A percentile compares a stretch with the other conserved stretches of the same genome.
These are phyloP conservation scores for Zymoseptoria passerinii DNA, from an alignment of 2,329 filamentous ascomycete genomes.

Conservation along the genomic window DNA sequence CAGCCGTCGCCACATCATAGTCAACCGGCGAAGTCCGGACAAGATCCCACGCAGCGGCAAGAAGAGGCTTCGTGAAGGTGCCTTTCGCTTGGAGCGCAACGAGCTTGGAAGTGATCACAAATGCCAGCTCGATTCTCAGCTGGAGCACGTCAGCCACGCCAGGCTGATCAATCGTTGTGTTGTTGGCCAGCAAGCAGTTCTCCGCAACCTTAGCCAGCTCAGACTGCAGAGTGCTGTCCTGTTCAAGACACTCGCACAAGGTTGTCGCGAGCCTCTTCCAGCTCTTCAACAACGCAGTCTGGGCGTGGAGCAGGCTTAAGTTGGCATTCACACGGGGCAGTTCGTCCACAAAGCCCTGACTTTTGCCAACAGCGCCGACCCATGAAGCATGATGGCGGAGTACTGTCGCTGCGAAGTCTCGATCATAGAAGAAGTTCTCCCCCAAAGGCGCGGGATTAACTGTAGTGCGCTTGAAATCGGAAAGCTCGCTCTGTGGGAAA, in stretches of 20 bases:
- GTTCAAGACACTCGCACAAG: conserved; percentile 56
- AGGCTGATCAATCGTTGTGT: conserved; percentile 61
- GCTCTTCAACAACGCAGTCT: conserved; percentile 75
- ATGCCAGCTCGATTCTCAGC: conserved; percentile 68
- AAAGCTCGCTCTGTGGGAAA: conserved; percentile 65
- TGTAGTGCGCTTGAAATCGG: conserved; percentile 69
- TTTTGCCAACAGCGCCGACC: conserved; percentile 47
- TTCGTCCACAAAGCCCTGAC: conserved; percentile 69
- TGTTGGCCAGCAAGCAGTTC: conserved; percentile 72
- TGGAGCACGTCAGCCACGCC: conserved; percentile 75
- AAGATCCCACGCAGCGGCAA: conserved; percentile 53
- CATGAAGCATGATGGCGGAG: conserved; percentile 71
- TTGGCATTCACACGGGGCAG: conserved; percentile 84
- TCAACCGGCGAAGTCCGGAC: conserved; percentile 47
- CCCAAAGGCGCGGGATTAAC: conserved; percentile 50
- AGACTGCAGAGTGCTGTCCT: conserved; percentile 51
- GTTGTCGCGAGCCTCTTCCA: conserved; percentile 87
- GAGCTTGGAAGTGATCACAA: conserved; percentile 74
- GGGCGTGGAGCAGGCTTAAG: conserved; percentile 82
- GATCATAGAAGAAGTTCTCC: conserved; percentile 73
- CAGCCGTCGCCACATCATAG: conserved; percentile 52
- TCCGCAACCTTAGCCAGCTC: conserved; percentile 66
- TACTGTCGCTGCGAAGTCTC: conserved; percentile 65
- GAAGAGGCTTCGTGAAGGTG: conserved; percentile 45
- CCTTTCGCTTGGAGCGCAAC: conserved; percentile 47